Percentiles rank a stretch among this genome's conserved stretches.
Evolutionary conservation across 2,329 filamentous ascomycete genomes (phyloP).

Genomic region (Aschersonia sp.): DNA sequence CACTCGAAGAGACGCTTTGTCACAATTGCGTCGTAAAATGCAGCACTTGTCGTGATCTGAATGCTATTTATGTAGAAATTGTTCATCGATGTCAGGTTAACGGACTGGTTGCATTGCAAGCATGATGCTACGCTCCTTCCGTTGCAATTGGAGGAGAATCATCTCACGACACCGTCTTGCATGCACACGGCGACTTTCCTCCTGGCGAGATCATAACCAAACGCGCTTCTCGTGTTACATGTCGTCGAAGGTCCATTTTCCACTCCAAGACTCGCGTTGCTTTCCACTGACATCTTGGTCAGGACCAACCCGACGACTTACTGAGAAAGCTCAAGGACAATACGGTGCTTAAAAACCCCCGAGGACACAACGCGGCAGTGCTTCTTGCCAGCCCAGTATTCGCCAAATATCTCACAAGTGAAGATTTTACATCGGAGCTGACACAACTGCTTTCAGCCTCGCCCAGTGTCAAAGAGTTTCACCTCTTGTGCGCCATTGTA

Average conservation of each 20-base stretch:
- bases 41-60: no score
- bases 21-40: no score
- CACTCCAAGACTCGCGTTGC: background rate
- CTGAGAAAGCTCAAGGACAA: constrained; percentile 9
- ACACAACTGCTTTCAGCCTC: constrained; percentile 30
- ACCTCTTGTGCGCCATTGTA: constrained; percentile 39
- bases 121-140: constrained; percentile 10
- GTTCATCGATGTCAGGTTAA: no score
- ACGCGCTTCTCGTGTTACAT: constrained; percentile 10
- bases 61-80: no score
- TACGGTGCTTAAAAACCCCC: constrained; percentile 13
- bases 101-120: background rate
- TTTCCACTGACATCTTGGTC: background rate
- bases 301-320: constrained; percentile 8
- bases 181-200: constrained; percentile 6
- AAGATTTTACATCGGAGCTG: constrained; percentile 25
- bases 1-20: no score
- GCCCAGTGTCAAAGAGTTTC: constrained; percentile 21
- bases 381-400: constrained; percentile 35
- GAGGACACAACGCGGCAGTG: constrained; percentile 26
- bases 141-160: constrained; percentile 8
- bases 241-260: constrained; percentile 3
- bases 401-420: constrained; percentile 31
- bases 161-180: background rate
- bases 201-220: constrained; percentile 4